A percentile compares a stretch with the other conserved stretches of the same genome.
Conservation (phyloP, 805 yeast species). For the Ogataea nakhonphanomensis region DNA sequence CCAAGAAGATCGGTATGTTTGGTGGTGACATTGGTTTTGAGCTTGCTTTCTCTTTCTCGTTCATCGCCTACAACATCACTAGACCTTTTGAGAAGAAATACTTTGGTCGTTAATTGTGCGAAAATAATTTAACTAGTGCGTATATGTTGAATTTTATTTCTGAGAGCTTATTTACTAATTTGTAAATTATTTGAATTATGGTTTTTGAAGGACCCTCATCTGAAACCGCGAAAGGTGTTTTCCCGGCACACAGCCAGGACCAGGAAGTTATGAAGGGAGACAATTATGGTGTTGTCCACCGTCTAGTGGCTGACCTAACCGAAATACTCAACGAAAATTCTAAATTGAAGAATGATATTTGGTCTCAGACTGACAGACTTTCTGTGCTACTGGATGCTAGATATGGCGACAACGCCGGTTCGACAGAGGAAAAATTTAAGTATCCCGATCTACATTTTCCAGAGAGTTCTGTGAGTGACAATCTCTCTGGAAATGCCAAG, state of each 20-base stretch:
- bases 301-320: slow-evolving; percentile 23
- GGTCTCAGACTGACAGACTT: slow-evolving; percentile 24
- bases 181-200: background rate
- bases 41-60: slow-evolving; percentile 64
- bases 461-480: too few species aligned
- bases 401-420: slow-evolving; percentile 2
- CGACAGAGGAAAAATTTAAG: background rate
- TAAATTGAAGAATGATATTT: slow-evolving; percentile 24
- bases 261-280: slow-evolving; percentile 18
- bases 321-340: slow-evolving; percentile 19
- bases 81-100: slow-evolving; percentile 69
- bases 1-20: slow-evolving; percentile 50
- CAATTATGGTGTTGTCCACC: slow-evolving; percentile 18
- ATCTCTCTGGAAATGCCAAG: background rate
- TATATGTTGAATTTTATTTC: slow-evolving; percentile 1
- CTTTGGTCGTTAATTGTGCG: slow-evolving; percentile 40
- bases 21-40: slow-evolving; percentile 92
- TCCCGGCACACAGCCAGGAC: slow-evolving; percentile 3
- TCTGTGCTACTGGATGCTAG: slow-evolving; percentile 11
- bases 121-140: slow-evolving; percentile 4
- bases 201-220: background rate
- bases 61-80: slow-evolving; percentile 52
- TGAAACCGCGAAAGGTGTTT: background rate
- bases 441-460: too few species aligned
- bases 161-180: background rate